These are phyloP conservation scores for Arachis stenosperma DNA, from an alignment of 306 rosid genomes.

Conservation along the genomic window DNA sequence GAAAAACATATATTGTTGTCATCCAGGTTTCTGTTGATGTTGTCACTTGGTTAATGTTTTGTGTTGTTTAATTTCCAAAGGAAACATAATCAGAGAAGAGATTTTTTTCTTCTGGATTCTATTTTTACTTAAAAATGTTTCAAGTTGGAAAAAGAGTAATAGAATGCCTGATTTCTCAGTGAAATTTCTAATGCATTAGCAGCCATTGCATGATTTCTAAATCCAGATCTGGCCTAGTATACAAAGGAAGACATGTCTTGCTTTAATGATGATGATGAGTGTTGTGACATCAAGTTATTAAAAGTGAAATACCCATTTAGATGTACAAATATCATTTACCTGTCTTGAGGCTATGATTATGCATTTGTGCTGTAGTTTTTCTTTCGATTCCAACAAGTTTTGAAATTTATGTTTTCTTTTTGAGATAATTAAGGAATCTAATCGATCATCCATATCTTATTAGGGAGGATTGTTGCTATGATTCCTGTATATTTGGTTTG, in stretches of 20 bases:
- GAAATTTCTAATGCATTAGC: conserved; percentile 23
- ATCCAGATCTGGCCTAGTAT: conserved; percentile 27
- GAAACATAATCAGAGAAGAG: conserved; percentile 11
- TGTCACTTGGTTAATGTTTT: conserved; percentile 18
- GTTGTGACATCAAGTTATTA: background rate
- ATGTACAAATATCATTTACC: no score
- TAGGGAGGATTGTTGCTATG: conserved; percentile 72
- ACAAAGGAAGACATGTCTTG: conserved; percentile 29
- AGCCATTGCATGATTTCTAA: conserved; percentile 14
- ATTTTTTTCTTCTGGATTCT: conserved; percentile 16
- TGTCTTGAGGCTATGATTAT: conserved; percentile 21
- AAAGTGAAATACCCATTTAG: no score
- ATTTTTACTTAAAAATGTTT: conserved; percentile 21
- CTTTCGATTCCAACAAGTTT: background rate
- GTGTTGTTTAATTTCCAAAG: background rate
- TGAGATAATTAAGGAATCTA: conserved; percentile 35
- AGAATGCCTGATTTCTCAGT: conserved; percentile 20
- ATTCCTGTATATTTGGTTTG: conserved; percentile 55
- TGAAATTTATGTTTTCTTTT: conserved; percentile 25
- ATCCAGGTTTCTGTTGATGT: conserved; percentile 5
- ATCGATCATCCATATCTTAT: conserved; percentile 34
- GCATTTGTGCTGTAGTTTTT: background rate
- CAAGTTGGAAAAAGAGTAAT: background rate
- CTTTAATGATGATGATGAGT: background rate
- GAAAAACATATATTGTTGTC: conserved; percentile 8